Base-by-base conservation (phyloP, 2,329 filamentous ascomycete genomes). In the Thelonectria blattea region DNA sequence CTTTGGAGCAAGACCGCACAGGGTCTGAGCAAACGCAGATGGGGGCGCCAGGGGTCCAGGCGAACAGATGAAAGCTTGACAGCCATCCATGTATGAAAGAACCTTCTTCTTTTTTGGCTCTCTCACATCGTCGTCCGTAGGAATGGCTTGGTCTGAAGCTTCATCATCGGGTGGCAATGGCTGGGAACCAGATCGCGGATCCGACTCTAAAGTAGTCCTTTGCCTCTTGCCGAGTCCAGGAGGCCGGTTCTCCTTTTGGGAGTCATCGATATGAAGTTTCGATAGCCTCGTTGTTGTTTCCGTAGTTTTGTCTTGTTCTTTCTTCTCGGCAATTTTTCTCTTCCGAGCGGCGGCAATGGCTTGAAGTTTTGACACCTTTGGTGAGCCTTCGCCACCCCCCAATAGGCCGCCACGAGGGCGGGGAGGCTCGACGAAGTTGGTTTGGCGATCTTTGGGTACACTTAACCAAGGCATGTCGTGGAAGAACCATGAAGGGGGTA, bases 351-450 rank as follows among this genome's bases (percentile, higher is more conserved):
- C 92, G 52, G 94, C 93, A 43, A 99, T 80, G 49, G 92, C 92
- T 69, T 96, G 94, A 47, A 99, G 81, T 71, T 99, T 99, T 5
- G 94, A 96, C 76, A 91, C 83, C 71, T 93, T 95, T 3, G 86
- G 83, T n/a, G 79, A 71, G 12, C 78, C 78, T 49, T 86, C 84
- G 2, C 87, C 83, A 34, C 95, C 96, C 30, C 95, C 96, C 2
- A 97, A 77, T 0, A 99, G 81, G 2, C 92, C 90, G 17, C 88
- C 85, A 49, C 79, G 80, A 54, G 84, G 87, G 63, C 37, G 84
- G 15, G 68, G 63, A 60, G 75, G 86, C 42, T 88, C 81, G 51
- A 91, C 77, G 39, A 93, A 84, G 15, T 89, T 82, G 15, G 90
- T 85, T 66, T 85, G 83, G 30, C 91, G 86, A 48, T 89, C 76